Percentiles rank a stretch among this genome's conserved stretches.
phyloP scores from a whole-genome alignment of 441 rosid genomes.

The Viola pubescens region DNA sequence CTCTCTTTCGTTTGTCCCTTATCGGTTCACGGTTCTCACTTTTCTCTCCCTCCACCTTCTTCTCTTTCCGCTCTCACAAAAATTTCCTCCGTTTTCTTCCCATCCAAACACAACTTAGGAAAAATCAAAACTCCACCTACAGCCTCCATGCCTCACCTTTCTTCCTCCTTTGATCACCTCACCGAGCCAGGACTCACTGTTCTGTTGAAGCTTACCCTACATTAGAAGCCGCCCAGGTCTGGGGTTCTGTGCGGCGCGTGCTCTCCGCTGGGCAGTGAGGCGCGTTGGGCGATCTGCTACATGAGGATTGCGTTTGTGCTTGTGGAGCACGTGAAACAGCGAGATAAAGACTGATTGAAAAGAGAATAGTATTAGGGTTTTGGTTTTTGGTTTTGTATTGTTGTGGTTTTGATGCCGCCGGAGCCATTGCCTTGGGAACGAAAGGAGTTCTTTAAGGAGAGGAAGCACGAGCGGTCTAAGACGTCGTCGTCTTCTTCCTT shows the following conservation, averaged over 20 bases:
- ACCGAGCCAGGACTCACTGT: too few species aligned
- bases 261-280: not conserved
- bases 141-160: not conserved
- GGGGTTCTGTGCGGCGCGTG: too few species aligned
- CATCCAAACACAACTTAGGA: slow-evolving; percentile 13
- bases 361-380: slow-evolving; percentile 14
- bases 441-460: slow-evolving; percentile 77
- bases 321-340: not conserved
- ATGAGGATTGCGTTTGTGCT: not conserved
- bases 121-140: not conserved
- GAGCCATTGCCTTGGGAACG: slow-evolving; percentile 90
- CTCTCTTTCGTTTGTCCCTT: slow-evolving; percentile 36
- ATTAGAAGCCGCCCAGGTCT: too few species aligned
- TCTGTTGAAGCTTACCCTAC: too few species aligned
- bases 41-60: slow-evolving; percentile 11
- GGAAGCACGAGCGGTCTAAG: slow-evolving; percentile 80
- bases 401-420: slow-evolving; percentile 69
- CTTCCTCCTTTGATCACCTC: slow-evolving; percentile 9
- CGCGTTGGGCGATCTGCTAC: not conserved
- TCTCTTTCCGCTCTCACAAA: slow-evolving; percentile 2
- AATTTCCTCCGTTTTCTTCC: slow-evolving; percentile 19
- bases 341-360: slow-evolving; percentile 2
- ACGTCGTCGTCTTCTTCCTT: slow-evolving; percentile 36
- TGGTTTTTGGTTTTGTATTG: slow-evolving; percentile 32
- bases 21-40: slow-evolving; percentile 34